Conservation (phyloP, 2,329 filamentous ascomycete genomes). For the Exophiala aquamarina region DNA sequence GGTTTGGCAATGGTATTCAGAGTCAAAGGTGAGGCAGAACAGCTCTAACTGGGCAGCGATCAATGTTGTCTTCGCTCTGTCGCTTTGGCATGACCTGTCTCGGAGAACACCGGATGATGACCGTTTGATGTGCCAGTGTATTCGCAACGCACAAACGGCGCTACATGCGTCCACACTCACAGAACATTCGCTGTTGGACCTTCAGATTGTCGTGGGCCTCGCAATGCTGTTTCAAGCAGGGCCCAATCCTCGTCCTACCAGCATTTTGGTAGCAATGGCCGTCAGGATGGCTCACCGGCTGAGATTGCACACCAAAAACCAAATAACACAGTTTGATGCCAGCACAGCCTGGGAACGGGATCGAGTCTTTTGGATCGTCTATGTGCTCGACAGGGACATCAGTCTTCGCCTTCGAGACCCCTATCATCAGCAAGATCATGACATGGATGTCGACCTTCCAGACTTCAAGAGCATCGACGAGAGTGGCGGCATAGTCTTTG, state of each 20-base stretch:
- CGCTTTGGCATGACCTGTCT: constrained; percentile 7
- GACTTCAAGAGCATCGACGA: constrained; percentile 1
- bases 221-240: constrained; percentile 29
- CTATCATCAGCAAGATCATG: constrained; percentile 36
- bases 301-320: constrained; percentile 1
- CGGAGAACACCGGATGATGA: constrained; percentile 5
- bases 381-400: constrained; percentile 41
- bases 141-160: constrained; percentile 29
- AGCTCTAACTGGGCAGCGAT: constrained; percentile 29
- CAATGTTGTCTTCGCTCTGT: constrained; percentile 31
- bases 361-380: constrained; percentile 32
- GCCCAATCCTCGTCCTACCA: constrained; percentile 27
- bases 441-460: constrained; percentile 21
- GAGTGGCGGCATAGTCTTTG: not conserved
- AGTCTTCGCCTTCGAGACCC: constrained; percentile 43
- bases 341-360: constrained; percentile 27
- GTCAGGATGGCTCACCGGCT: constrained; percentile 1
- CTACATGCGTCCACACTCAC: constrained; percentile 26
- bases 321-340: not conserved
- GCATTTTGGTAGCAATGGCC: constrained; percentile 29
- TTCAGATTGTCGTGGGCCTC: constrained; percentile 31
- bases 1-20: not conserved
- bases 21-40: not conserved
- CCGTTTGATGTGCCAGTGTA: constrained; percentile 20
- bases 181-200: constrained; percentile 28